Base-by-base conservation (phyloP, 768 basidiomycete species). In the Auricularia sp. region DNA sequence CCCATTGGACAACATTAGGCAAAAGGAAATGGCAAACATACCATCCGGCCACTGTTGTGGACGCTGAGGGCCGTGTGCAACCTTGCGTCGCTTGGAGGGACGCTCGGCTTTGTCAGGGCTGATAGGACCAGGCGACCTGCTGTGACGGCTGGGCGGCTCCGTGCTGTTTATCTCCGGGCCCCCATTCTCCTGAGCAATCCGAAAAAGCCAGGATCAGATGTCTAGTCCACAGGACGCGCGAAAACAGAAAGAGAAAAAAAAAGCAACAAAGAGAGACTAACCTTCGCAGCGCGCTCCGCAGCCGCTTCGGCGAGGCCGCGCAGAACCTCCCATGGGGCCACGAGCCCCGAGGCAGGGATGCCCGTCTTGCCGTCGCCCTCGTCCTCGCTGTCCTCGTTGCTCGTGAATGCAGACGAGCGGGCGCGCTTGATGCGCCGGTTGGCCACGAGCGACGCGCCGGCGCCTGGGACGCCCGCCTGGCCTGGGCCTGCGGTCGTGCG, bases 271-370 rank as follows among this genome's bases (percentile, higher is more conserved):
- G 36, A 42, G 23, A 14, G 16, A 33, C 78, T 63, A 72, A 87
- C 90, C 81, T 88, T 88, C 62, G 85, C 86, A 66, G 88, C 90
- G 62, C 87, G 81, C 72, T 90, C 84, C 64, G 85, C 86, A 42
- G 90, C 90, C 36, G 90, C 89, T 76, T 90, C 88, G 43, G 90
- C 90, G 65, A 92, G 75, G 59, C 88, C 87, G 67, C 89, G 80
- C 62, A 92, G 78, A 51, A 92, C 91, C 75, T 91, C 90, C 86
- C 89, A 90, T 61, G 92, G 92, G 8, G 91, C 91, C 63, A 91
- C 85, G 59, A 93, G 82, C 60, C 92, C 90, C 47, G 82, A 83
- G 43, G 88, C 87, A 0, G 92, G 91, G 14, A 93, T 75, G 62
- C 70, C 67, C 34, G 64, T 65, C 72, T 88, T 91, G 18, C 88